phyloP scores from a whole-genome alignment of 2,329 filamentous ascomycete species.

The Pestalotiopsis sp. region DNA sequence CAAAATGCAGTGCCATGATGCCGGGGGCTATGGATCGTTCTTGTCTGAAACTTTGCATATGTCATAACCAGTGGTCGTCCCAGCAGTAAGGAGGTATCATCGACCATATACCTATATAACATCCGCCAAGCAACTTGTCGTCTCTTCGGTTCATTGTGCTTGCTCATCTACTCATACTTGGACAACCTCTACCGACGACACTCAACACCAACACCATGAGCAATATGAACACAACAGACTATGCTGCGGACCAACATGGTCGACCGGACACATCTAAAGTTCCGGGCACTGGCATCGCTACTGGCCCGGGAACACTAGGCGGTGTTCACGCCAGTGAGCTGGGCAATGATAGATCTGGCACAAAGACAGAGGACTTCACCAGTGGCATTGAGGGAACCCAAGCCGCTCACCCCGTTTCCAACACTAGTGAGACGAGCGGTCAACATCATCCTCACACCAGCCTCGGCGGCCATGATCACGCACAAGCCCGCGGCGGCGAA shows the following conservation, averaged over 20 bases:
- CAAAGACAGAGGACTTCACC: not conserved
- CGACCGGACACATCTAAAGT: not conserved
- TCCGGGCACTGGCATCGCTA: not conserved
- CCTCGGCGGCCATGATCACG: not conserved
- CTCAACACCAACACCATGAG: not conserved
- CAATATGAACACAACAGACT: not conserved
- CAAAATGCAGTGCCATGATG: not conserved
- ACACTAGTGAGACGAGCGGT: not conserved
- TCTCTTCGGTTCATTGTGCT: too few species aligned
- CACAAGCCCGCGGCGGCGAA: not conserved
- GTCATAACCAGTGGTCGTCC: not conserved
- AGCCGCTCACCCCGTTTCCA: not conserved
- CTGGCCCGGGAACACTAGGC: not conserved
- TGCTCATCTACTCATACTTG: not conserved
- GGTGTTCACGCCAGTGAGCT: slow-evolving; percentile 1
- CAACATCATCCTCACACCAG: not conserved
- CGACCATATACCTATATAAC: too few species aligned
- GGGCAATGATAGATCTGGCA: not conserved
- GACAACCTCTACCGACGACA: not conserved
- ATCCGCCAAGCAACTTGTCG: too few species aligned
- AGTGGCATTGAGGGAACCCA: not conserved
- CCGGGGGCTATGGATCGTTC: not conserved
- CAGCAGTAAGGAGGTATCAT: too few species aligned
- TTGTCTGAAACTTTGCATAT: not conserved
- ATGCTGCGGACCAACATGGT: not conserved